Conservation (phyloP, 2,329 filamentous ascomycete genomes). For the Xylariales sp. region DNA sequence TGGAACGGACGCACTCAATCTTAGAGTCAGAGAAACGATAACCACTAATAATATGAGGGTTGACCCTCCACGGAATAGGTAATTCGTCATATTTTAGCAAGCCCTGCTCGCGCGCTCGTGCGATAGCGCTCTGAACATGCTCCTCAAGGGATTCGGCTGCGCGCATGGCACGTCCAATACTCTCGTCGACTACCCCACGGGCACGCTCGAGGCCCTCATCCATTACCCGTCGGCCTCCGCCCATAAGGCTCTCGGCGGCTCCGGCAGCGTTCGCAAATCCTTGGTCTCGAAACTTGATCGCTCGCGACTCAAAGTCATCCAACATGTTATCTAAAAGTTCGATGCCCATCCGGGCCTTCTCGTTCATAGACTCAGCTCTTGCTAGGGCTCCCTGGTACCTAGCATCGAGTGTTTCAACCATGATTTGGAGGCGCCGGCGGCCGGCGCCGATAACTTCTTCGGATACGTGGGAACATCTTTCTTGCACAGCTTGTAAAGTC, state of each 20-base stretch:
- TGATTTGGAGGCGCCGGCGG: slow-evolving; percentile 82
- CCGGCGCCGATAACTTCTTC: slow-evolving; percentile 91
- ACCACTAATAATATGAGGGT: slow-evolving; percentile 89
- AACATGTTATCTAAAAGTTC: slow-evolving; percentile 87
- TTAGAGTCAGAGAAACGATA: slow-evolving; percentile 96
- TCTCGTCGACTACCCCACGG: slow-evolving; percentile 80
- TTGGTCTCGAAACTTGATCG: slow-evolving; percentile 81
- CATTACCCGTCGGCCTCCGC: slow-evolving; percentile 81
- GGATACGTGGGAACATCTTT: slow-evolving; percentile 88
- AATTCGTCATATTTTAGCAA: slow-evolving; percentile 91
- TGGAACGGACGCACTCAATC: slow-evolving; percentile 85
- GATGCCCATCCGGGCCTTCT: slow-evolving; percentile 90
- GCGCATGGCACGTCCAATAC: slow-evolving; percentile 82
- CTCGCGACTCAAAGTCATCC: slow-evolving; percentile 84
- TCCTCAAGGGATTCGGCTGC: slow-evolving; percentile 86
- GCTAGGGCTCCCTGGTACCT: slow-evolving; percentile 88
- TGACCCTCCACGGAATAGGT: slow-evolving; percentile 91
- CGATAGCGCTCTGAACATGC: slow-evolving; percentile 82
- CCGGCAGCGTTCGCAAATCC: slow-evolving; percentile 75
- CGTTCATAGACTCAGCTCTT: slow-evolving; percentile 86
- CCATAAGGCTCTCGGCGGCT: slow-evolving; percentile 78
- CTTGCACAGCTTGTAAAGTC: slow-evolving; percentile 86
- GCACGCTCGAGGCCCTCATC: slow-evolving; percentile 82
- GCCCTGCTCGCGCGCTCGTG: slow-evolving; percentile 79
- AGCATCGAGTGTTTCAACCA: slow-evolving; percentile 91